These are phyloP conservation scores for Kwoniella mangroviensis DNA, from an alignment of 768 basidiomycete species.

Conservation along the genomic window DNA sequence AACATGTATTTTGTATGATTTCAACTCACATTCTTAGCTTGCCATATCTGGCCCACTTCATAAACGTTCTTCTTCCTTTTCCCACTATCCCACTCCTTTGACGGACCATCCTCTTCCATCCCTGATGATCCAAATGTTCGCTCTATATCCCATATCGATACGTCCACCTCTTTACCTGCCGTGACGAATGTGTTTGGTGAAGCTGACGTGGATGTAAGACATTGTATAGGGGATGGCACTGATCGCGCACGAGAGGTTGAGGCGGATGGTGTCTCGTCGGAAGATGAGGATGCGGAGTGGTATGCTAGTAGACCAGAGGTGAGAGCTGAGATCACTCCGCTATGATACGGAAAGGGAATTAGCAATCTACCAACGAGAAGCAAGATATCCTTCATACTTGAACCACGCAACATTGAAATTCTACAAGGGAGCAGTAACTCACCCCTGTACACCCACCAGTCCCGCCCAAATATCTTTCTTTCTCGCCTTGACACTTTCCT, in stretches of 20 bases:
- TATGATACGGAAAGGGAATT: slow-evolving; percentile 6
- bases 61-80: slow-evolving; percentile 53
- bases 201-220: slow-evolving; percentile 32
- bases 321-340: slow-evolving; percentile 40
- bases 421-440: slow-evolving; percentile 2
- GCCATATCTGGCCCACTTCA: slow-evolving; percentile 53
- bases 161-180: slow-evolving; percentile 56
- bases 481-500: slow-evolving; percentile 35
- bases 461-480: slow-evolving; percentile 49
- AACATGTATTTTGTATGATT: background rate
- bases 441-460: slow-evolving; percentile 37
- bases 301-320: slow-evolving; percentile 27
- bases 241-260: slow-evolving; percentile 2
- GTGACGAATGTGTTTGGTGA: slow-evolving; percentile 38
- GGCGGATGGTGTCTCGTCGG: background rate
- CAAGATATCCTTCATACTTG: no score
- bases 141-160: slow-evolving; percentile 54
- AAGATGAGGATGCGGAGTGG: slow-evolving; percentile 7
- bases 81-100: slow-evolving; percentile 18
- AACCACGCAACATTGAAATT: no score
- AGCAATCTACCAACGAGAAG: background rate
- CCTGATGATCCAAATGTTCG: slow-evolving; percentile 37
- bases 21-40: slow-evolving; percentile 55
- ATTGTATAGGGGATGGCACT: slow-evolving; percentile 34
- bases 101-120: slow-evolving; percentile 27